A percentile compares a stretch with the other conserved stretches of the same genome.
phyloP scores from a whole-genome alignment of 345 rosid genomes.

The Syzygium oleosum region DNA sequence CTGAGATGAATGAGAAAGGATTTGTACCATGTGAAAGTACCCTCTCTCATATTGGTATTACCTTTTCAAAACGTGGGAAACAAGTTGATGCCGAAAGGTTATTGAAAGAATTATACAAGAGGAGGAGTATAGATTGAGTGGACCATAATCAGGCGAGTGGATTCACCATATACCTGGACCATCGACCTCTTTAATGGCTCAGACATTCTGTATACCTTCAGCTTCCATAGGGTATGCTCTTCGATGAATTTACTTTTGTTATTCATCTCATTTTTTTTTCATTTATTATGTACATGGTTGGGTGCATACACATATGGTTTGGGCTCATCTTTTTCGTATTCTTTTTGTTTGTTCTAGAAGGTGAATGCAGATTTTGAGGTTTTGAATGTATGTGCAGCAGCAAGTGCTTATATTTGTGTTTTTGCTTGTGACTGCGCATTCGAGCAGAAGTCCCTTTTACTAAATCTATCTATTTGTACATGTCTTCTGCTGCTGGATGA shows the following conservation, averaged over 20 bases:
- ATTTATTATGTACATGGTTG: background rate
- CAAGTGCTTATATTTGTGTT: background rate
- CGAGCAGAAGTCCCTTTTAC: background rate
- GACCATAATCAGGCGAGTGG: background rate
- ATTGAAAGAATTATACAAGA: constrained; percentile 41
- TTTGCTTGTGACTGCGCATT: background rate
- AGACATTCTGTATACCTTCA: background rate
- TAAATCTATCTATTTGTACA: background rate
- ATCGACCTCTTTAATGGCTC: background rate
- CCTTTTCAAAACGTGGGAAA: constrained; percentile 59
- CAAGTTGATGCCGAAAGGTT: constrained; percentile 41
- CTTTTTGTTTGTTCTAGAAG: background rate
- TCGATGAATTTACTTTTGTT: background rate
- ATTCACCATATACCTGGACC: background rate
- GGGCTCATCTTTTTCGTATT: background rate
- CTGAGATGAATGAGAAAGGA: constrained; percentile 64
- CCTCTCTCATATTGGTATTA: constrained; percentile 44
- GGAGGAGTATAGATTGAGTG: constrained; percentile 15
- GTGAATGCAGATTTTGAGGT: background rate
- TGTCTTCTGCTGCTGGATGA: background rate
- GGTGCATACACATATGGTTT: background rate
- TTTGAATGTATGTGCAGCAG: background rate
- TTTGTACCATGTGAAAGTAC: constrained; percentile 55
- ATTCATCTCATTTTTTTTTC: background rate
- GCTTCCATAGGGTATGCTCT: background rate